These are phyloP conservation scores for Nicotiana attenuata DNA, from an alignment of 257 asterid species.

Conservation along the genomic window DNA sequence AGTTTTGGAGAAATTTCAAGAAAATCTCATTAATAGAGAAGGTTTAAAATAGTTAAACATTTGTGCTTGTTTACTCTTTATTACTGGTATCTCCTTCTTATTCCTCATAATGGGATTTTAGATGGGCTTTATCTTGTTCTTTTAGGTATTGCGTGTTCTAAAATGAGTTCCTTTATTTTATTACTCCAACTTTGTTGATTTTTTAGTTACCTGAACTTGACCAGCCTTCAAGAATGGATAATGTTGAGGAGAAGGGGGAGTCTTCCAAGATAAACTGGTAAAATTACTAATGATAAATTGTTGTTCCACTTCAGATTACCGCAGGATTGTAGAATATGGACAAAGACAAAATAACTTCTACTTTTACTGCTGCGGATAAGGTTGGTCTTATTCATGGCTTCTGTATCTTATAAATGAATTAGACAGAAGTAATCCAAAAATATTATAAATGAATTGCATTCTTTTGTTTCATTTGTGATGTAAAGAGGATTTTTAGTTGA, in stretches of 20 bases:
- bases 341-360: conserved; percentile 37
- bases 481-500: neutral
- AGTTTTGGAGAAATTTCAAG: too few relatives aligned
- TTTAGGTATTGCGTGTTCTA: too few relatives aligned
- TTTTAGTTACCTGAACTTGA: neutral
- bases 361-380: conserved; percentile 93
- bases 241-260: neutral
- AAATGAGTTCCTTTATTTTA: too few relatives aligned
- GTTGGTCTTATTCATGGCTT: conserved; percentile 21
- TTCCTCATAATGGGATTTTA: too few relatives aligned
- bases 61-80: too few relatives aligned
- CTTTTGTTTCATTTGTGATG: neutral
- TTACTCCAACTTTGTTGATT: neutral
- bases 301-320: neutral
- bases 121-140: too few relatives aligned
- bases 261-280: too few relatives aligned
- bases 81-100: too few relatives aligned
- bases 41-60: too few relatives aligned
- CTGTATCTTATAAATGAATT: neutral
- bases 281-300: neutral
- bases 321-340: too few relatives aligned
- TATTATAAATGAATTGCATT: neutral
- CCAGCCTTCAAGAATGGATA: neutral
- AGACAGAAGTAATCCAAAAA: neutral
- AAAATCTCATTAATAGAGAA: too few relatives aligned